These are phyloP conservation scores for Phalaenopsis aphrodite DNA, from an alignment of 106 monocot species.

Conservation along the genomic window DNA sequence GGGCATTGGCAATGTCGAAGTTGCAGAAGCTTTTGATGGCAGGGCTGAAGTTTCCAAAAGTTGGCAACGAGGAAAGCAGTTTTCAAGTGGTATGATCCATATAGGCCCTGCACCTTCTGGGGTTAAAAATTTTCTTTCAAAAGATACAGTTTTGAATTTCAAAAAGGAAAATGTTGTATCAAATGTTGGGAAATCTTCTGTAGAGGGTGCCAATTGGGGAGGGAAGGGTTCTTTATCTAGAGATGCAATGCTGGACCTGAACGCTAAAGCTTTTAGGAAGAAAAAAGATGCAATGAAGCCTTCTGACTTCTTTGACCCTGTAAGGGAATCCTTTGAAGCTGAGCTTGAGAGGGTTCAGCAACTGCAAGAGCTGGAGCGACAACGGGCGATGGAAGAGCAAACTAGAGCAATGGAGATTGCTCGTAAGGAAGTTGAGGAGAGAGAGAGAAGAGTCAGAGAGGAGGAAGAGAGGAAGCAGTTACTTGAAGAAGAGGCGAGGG, in stretches of 20 bases:
- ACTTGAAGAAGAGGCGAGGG: slow-evolving; percentile 75
- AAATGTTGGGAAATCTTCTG: slow-evolving; percentile 25
- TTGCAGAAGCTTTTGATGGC: slow-evolving; percentile 18
- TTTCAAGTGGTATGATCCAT: slow-evolving; percentile 29
- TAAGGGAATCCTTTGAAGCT: slow-evolving; percentile 92
- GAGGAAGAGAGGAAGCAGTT: slow-evolving; percentile 60
- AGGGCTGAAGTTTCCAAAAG: slow-evolving; percentile 35
- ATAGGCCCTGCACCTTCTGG: slow-evolving; percentile 29
- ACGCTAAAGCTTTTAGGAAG: slow-evolving; percentile 53
- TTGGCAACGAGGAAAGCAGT: slow-evolving; percentile 30
- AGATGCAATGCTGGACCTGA: slow-evolving; percentile 37
- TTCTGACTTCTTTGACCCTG: slow-evolving; percentile 68
- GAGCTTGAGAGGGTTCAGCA: slow-evolving; percentile 84
- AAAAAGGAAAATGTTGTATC: slow-evolving; percentile 41
- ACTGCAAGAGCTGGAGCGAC: slow-evolving; percentile 80
- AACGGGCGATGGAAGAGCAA: slow-evolving; percentile 68
- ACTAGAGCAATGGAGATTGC: slow-evolving; percentile 55
- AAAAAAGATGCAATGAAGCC: slow-evolving; percentile 57
- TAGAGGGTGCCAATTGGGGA: slow-evolving; percentile 43
- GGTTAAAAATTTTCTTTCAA: slow-evolving; percentile 26
- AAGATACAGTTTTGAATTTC: slow-evolving; percentile 33
- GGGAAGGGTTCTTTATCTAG: slow-evolving; percentile 35
- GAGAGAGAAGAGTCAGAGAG: slow-evolving; percentile 64
- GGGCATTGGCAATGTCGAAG: slow-evolving; percentile 24
- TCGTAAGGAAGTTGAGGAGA: slow-evolving; percentile 78